A percentile compares a stretch with the other conserved stretches of the same genome.
These are phyloP conservation scores for Termitomyces sp. DNA, from an alignment of 768 basidiomycete species.

Conservation along the genomic window DNA sequence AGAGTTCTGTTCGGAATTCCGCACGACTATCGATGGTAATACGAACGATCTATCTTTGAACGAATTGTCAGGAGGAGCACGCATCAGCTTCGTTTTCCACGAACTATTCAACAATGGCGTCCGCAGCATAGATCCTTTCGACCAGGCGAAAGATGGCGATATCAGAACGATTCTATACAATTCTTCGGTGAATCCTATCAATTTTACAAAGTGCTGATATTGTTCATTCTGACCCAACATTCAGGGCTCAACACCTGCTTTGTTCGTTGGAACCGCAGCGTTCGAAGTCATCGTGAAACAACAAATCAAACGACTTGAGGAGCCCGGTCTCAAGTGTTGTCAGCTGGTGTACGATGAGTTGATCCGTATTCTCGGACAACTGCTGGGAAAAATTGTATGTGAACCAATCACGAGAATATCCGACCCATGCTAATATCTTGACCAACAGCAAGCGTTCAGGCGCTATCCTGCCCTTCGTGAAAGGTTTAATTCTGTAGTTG, in stretches of 20 bases:
- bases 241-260: slow-evolving; percentile 90
- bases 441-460: slow-evolving; percentile 82
- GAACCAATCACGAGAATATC: background rate
- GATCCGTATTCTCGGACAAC: slow-evolving; percentile 89
- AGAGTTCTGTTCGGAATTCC: slow-evolving; percentile 96
- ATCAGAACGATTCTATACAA: slow-evolving; percentile 96
- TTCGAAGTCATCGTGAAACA: slow-evolving; percentile 99
- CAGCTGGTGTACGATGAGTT: slow-evolving; percentile 96
- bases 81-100: slow-evolving; percentile 99
- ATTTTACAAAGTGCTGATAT: background rate
- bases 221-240: background rate
- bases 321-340: slow-evolving; percentile 90
- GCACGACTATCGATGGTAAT: slow-evolving; percentile 94
- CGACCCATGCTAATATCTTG: background rate
- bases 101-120: slow-evolving; percentile 97
- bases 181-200: slow-evolving; percentile 69
- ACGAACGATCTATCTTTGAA: slow-evolving; percentile 93
- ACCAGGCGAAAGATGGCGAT: slow-evolving; percentile 98
- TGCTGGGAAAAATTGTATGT: slow-evolving; percentile 80
- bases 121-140: slow-evolving; percentile 95
- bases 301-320: slow-evolving; percentile 95
- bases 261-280: slow-evolving; percentile 95
- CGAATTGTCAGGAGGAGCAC: slow-evolving; percentile 96
- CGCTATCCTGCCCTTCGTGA: slow-evolving; percentile 96
- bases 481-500: slow-evolving; percentile 92